These are phyloP conservation scores for Pascua guehoae DNA, from an alignment of 1,284 basidiomycete genomes.

Conservation along the genomic window DNA sequence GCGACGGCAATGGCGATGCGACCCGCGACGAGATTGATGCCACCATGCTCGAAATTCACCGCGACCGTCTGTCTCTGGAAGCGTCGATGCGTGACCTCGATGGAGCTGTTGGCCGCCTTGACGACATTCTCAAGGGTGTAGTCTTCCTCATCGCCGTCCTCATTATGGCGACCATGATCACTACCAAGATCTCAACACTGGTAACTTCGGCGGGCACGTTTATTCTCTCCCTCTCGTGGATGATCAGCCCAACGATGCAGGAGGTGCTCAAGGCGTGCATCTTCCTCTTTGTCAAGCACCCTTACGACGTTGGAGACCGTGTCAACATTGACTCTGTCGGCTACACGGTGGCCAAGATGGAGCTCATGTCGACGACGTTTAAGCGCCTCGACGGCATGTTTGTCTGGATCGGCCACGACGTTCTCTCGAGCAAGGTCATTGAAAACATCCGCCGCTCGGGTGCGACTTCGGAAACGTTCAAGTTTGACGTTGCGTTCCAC, in stretches of 20 bases:
- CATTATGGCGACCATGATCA: constrained; percentile 70
- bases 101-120: constrained; percentile 70
- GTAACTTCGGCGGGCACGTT: constrained; percentile 77
- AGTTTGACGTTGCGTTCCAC: constrained; percentile 73
- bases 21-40: constrained; percentile 71
- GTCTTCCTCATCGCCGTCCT: constrained; percentile 63
- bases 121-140: constrained; percentile 52
- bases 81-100: constrained; percentile 88
- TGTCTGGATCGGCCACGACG: constrained; percentile 61
- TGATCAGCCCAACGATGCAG: constrained; percentile 66
- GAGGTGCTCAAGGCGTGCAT: constrained; percentile 57
- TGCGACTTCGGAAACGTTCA: constrained; percentile 56
- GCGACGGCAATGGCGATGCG: constrained; percentile 75
- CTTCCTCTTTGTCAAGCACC: constrained; percentile 78
- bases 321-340: constrained; percentile 54
- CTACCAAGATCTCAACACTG: constrained; percentile 66
- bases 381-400: constrained; percentile 51
- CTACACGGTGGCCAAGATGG: constrained; percentile 84
- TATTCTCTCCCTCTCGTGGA: constrained; percentile 81
- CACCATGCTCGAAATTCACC: constrained; percentile 76
- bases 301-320: constrained; percentile 84
- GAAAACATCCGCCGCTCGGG: constrained; percentile 53
- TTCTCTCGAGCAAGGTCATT: constrained; percentile 64
- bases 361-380: constrained; percentile 67
- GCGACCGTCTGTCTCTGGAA: constrained; percentile 77